Evolutionary conservation across 768 basidiomycete species (phyloP).

Genomic region (Lactarius sp.): DNA sequence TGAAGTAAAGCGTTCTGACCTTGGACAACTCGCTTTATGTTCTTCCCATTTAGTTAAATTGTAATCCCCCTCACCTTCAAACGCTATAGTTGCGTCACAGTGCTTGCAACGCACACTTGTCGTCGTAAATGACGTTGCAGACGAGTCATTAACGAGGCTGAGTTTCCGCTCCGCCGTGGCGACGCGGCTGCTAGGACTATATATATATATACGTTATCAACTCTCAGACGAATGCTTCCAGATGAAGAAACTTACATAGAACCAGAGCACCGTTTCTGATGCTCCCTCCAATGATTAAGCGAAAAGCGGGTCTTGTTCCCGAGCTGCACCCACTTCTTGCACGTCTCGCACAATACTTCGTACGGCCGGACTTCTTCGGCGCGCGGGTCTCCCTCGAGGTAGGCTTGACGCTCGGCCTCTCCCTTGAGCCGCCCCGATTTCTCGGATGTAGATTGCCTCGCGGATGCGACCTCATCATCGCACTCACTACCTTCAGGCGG

Average conservation of each 20-base stretch:
- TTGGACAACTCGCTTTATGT: conserved; percentile 52
- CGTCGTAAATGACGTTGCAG: conserved; percentile 47
- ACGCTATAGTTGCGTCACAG: conserved; percentile 43
- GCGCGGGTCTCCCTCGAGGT: conserved; percentile 50
- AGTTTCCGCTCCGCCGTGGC: conserved; percentile 60
- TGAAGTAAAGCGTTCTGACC: conserved; percentile 30
- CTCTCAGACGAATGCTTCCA: conserved; percentile 18
- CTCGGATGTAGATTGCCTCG: conserved; percentile 29
- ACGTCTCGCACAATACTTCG: conserved; percentile 54
- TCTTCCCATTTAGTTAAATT: conserved; percentile 56
- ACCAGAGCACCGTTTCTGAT: conserved; percentile 45
- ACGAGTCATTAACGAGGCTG: conserved; percentile 57
- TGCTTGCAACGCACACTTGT: conserved; percentile 46
- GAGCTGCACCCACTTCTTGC: conserved; percentile 59
- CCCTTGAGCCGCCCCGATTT: conserved; percentile 28
- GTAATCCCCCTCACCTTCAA: conserved; percentile 52
- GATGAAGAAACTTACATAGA: conserved; percentile 34
- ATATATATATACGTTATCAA: conserved; percentile 6
- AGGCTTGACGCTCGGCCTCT: conserved; percentile 45
- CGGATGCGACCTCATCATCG: conserved; percentile 29
- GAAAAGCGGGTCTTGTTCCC: conserved; percentile 37
- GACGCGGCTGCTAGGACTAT: conserved; percentile 54
- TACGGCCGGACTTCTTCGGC: conserved; percentile 46
- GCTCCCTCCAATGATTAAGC: conserved; percentile 49
- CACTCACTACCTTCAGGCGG: conserved; percentile 25